These are phyloP conservation scores for Gossypium lobatum DNA, from an alignment of 441 rosid species.

Conservation along the genomic window DNA sequence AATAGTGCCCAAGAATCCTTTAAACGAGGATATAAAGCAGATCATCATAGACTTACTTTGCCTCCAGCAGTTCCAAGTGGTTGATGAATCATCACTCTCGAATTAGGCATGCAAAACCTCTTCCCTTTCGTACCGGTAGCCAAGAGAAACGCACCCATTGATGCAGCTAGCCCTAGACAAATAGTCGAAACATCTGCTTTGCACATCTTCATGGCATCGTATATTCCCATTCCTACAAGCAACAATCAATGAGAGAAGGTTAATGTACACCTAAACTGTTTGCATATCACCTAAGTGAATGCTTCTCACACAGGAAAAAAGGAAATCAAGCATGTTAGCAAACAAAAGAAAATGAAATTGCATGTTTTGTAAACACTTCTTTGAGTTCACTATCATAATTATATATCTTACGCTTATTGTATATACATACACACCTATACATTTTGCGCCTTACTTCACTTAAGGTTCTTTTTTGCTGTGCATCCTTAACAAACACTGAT, in stretches of 20 bases:
- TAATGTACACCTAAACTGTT: background rate
- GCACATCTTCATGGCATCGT: slow-evolving; percentile 90
- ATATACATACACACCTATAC: background rate
- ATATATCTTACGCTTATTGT: background rate
- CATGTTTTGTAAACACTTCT: background rate
- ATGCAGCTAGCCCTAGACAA: slow-evolving; percentile 87
- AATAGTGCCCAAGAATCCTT: background rate
- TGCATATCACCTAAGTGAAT: background rate
- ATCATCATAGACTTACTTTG: slow-evolving; percentile 38
- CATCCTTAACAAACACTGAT: background rate
- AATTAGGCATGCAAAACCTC: slow-evolving; percentile 95
- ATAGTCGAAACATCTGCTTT: slow-evolving; percentile 90
- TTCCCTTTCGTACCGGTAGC: slow-evolving; percentile 86
- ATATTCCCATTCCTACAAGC: slow-evolving; percentile 72
- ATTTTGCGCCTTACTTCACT: background rate
- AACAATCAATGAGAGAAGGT: slow-evolving; percentile 10
- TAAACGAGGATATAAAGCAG: background rate
- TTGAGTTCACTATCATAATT: background rate
- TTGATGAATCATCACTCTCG: slow-evolving; percentile 90
- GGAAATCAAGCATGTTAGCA: background rate
- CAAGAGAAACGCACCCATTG: slow-evolving; percentile 88
- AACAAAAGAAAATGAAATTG: background rate
- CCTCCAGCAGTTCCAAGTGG: slow-evolving; percentile 90
- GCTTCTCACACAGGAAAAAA: background rate
- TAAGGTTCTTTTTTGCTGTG: background rate